Evolutionary conservation across 331 rosid genomes (phyloP).

Genomic region (Cydonia oblonga): DNA sequence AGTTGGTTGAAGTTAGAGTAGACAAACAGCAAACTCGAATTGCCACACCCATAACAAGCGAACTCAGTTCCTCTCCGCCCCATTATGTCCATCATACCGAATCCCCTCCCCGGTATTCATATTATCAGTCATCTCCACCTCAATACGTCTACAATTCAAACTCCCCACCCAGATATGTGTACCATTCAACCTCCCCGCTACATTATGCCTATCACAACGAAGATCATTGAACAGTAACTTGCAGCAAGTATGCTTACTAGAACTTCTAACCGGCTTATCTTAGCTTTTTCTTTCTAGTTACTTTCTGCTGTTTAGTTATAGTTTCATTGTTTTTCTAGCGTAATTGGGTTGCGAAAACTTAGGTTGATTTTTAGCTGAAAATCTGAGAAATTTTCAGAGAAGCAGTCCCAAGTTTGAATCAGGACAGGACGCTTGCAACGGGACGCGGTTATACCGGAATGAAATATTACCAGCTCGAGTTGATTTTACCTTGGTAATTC

Average conservation of each 20-base stretch:
- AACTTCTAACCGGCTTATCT: neutral
- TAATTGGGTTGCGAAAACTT: neutral
- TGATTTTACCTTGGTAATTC: neutral
- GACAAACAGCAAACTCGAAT: constrained; percentile 48
- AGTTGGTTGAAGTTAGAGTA: constrained; percentile 49
- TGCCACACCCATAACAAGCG: constrained; percentile 34
- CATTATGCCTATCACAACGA: constrained; percentile 28
- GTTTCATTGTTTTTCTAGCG: neutral
- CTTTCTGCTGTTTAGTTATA: neutral
- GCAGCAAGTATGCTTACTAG: neutral
- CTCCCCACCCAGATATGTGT: constrained; percentile 31
- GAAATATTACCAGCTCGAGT: neutral
- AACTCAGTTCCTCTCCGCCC: constrained; percentile 44
- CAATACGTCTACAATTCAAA: constrained; percentile 25
- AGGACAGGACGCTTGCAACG: neutral
- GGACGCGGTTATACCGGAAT: neutral
- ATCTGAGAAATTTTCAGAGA: no score
- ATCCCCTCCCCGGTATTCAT: constrained; percentile 17
- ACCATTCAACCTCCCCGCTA: constrained; percentile 24
- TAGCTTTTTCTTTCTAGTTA: neutral
- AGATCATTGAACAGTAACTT: neutral
- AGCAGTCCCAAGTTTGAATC: neutral
- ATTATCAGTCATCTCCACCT: constrained; percentile 30
- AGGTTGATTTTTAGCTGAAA: neutral
- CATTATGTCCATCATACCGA: constrained; percentile 6